Base-by-base conservation (phyloP, 306 rosid genomes). In the Vigna radiata region DNA sequence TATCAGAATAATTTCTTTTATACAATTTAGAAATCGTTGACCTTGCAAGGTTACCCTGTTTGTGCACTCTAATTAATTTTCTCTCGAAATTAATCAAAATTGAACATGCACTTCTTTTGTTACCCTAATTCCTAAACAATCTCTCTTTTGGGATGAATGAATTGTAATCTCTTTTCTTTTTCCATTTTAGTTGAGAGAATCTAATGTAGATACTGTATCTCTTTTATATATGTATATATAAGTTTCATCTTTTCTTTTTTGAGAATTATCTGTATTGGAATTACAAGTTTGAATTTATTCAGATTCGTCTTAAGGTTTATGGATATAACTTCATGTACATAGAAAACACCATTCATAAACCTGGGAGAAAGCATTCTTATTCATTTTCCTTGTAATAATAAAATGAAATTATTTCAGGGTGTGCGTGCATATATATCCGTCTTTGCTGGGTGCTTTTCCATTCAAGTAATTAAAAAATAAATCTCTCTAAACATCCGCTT, bases 51-150 rank as follows among this genome's bases (percentile, higher is more conserved):
- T 54, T 18, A 54, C 31, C 3, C 9, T 19, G 2, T 55, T 10
- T 8, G 29, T 10, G 7, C 33, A 55, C 11, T 19, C 6, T 21
- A 10, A 55, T 55, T 21, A 21, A 3, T 3, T 55, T 21, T 16
- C 47, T 62, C 46, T 6, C 8, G 37, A 62, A 36, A 33, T 36
- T 1, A 62, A 36, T 61, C 19, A 31, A 61, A 61, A 13, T 16
- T 1, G 11, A 36, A n/a, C 7, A 62, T 62, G 15, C 47, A 62
- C 48, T 55, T 54, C 60, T 19, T 55, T 67, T 47, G 33, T n/a
- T 39, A 59, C 18, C 63, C 36, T 48, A 41, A 41, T 50, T 77
- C 75, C 25, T 23, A 15, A 72, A 36, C 56, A 79, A 21, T 50
- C 53, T 56, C 49, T 70, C 9, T 44, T 9, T 53, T 70, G 44